Evolutionary conservation across 2,329 filamentous ascomycete genomes (phyloP).

Genomic region (Ascochyta viciae-villosae): DNA sequence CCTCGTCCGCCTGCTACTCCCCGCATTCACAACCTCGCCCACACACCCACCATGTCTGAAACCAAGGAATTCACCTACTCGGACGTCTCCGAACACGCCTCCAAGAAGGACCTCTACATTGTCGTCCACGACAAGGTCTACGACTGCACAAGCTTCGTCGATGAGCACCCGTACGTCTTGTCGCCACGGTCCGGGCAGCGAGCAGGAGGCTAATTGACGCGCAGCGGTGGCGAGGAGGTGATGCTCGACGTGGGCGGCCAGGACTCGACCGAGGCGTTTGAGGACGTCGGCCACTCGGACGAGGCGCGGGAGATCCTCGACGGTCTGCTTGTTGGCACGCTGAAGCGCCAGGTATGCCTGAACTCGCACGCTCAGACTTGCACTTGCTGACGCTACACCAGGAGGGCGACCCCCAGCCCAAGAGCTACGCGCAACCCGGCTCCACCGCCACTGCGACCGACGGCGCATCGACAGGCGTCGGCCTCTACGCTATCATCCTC

Average conservation of each 20-base stretch:
- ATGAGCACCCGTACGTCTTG: slow-evolving; percentile 85
- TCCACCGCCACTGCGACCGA: slow-evolving; percentile 56
- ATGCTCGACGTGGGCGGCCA: slow-evolving; percentile 94
- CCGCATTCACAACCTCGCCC: slow-evolving; percentile 1
- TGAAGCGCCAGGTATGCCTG: slow-evolving; percentile 47
- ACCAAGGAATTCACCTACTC: slow-evolving; percentile 51
- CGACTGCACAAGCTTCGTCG: slow-evolving; percentile 85
- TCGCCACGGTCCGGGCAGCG: not conserved
- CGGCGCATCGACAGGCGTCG: slow-evolving; percentile 71
- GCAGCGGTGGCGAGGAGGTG: slow-evolving; percentile 96
- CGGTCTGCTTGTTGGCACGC: slow-evolving; percentile 46
- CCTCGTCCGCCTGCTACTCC: slow-evolving; percentile 14
- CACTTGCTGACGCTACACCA: slow-evolving; percentile 15
- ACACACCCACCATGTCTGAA: slow-evolving; percentile 40
- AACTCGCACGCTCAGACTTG: not conserved
- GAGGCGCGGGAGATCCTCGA: slow-evolving; percentile 95
- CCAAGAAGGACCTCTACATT: slow-evolving; percentile 90
- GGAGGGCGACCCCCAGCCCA: slow-evolving; percentile 81
- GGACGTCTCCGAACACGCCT: slow-evolving; percentile 50
- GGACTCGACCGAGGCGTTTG: slow-evolving; percentile 96
- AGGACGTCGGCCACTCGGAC: slow-evolving; percentile 98
- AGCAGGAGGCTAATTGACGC: not conserved
- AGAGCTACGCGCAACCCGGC: slow-evolving; percentile 60
- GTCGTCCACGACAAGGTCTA: slow-evolving; percentile 98
- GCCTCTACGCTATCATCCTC: slow-evolving; percentile 81